Percentiles rank a stretch among this genome's conserved stretches.
These are phyloP conservation scores for Teratosphaeria destructans DNA, from an alignment of 2,329 filamentous ascomycete species.

Conservation along the genomic window DNA sequence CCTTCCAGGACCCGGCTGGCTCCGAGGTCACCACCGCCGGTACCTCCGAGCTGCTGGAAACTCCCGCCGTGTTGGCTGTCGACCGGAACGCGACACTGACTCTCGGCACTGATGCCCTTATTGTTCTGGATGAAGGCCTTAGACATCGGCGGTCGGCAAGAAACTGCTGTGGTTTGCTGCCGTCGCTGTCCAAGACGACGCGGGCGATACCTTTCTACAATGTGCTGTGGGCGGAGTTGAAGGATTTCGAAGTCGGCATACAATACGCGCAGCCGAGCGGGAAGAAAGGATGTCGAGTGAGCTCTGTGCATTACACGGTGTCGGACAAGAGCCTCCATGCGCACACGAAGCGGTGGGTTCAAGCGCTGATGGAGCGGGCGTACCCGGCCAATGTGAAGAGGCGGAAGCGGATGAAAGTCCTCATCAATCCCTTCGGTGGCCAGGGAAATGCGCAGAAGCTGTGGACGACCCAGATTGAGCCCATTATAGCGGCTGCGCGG, in stretches of 20 bases:
- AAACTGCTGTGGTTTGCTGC: slow-evolving; percentile 48
- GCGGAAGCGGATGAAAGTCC: slow-evolving; percentile 70
- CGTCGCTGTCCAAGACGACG: slow-evolving; percentile 36
- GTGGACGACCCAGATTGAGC: slow-evolving; percentile 66
- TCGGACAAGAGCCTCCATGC: slow-evolving; percentile 38
- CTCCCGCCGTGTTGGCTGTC: slow-evolving; percentile 28
- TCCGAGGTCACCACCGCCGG: slow-evolving; percentile 6
- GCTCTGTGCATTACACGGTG: slow-evolving; percentile 52
- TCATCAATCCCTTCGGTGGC: slow-evolving; percentile 86
- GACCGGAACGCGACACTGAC: slow-evolving; percentile 50
- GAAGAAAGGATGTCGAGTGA: slow-evolving; percentile 47
- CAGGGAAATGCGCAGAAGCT: slow-evolving; percentile 64
- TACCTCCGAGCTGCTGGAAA: slow-evolving; percentile 4
- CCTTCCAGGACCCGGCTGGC: slow-evolving; percentile 22
- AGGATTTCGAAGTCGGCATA: slow-evolving; percentile 53
- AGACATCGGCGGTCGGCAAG: slow-evolving; percentile 34
- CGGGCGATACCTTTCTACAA: slow-evolving; percentile 67
- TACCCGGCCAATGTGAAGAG: slow-evolving; percentile 56
- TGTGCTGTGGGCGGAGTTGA: slow-evolving; percentile 64
- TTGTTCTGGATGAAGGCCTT: slow-evolving; percentile 50
- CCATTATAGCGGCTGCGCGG: slow-evolving; percentile 70
- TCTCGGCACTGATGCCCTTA: slow-evolving; percentile 49
- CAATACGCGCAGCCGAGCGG: slow-evolving; percentile 56
- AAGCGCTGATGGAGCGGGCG: slow-evolving; percentile 54
- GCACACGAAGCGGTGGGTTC: slow-evolving; percentile 51